Percentiles rank a stretch among this genome's conserved stretches.
Conservation (phyloP, 129 eudicot genomes). For the Flaveria robusta region DNA sequence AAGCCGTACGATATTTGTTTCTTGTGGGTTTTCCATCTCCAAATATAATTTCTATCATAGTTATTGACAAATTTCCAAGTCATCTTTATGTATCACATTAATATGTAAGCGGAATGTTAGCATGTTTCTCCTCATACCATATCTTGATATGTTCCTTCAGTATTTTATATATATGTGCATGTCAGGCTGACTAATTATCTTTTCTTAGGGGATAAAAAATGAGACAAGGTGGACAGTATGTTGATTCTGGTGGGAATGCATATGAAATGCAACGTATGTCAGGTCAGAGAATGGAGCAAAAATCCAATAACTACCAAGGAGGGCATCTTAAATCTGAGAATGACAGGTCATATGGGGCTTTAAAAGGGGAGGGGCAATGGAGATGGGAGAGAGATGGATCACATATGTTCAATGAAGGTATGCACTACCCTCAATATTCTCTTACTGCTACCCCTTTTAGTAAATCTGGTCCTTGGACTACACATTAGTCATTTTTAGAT, state of each 20-base stretch:
- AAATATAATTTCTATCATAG: not conserved
- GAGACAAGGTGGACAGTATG: slow-evolving; percentile 55
- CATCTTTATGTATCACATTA: not conserved
- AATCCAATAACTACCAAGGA: slow-evolving; percentile 49
- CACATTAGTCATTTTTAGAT: slow-evolving; percentile 1
- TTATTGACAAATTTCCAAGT: not conserved
- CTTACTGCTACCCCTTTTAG: not conserved
- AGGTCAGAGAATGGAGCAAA: slow-evolving; percentile 56
- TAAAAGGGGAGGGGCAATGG: slow-evolving; percentile 59
- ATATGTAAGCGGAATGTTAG: not conserved
- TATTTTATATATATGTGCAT: not conserved
- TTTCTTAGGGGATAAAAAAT: slow-evolving; percentile 32
- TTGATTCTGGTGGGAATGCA: slow-evolving; percentile 48
- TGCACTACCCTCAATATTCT: slow-evolving; percentile 16
- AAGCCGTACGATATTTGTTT: not conserved
- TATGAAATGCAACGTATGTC: slow-evolving; percentile 55
- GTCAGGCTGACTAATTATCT: slow-evolving; percentile 19
- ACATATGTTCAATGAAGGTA: slow-evolving; percentile 52
- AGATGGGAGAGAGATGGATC: slow-evolving; percentile 67
- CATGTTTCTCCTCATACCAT: not conserved
- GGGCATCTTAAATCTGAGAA: slow-evolving; percentile 39
- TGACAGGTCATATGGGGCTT: slow-evolving; percentile 44
- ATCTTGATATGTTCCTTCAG: not conserved
- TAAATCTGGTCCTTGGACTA: slow-evolving; percentile 11
- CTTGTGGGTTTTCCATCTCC: not conserved